Evolutionary conservation across 1,139 yeast genomes (phyloP), one percentile per base, ranked within the genome.

Genomic region (Zygosaccharomyces sapae): DNA sequence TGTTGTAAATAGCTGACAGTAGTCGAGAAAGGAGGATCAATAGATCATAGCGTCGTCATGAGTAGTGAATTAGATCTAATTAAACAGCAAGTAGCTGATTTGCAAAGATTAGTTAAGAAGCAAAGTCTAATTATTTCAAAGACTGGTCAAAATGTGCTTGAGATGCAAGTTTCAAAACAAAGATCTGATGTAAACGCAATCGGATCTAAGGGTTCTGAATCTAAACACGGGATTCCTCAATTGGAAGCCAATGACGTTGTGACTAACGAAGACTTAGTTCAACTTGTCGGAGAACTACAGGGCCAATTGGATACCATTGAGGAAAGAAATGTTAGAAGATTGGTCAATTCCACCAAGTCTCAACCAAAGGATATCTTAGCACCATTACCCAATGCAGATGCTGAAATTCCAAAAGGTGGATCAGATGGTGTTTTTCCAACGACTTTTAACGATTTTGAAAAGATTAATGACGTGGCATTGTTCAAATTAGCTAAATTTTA

Each of bases 241-340:
- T 55, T 76, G 19, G 86, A 81, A 53, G 59, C 81, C 9, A 68
- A 77, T 3, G 90, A 85, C 52, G 82, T 75, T 52, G 85, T 82
- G 33, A 81, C 89, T 10, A 83, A 86, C 56, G 95, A 86, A 49
- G 97, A 90, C 60, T 70, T 90, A 16, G 87, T 86, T 1, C 88
- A 85, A 59, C 69, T 87, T 41, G 97, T 89, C 9, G 89, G 89
- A 5, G 97, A 90, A 65, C 70, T 90, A 50, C 97, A 89, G 67
- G 84, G 86, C 4, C 97, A 90, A 68, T 73, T 90, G 58, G 94
- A 86, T 46, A 70, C 71, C 12, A 66, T 83, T 30, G 94, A 85
- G 59, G 85, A 83, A 48, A 73, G 90, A 53, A 73, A 81, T 10
- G 75, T 81, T 41, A 73, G 80, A 55, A 72, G 94, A 60, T 68